phyloP scores from a whole-genome alignment of 768 basidiomycete species.

The Hortiboletus flavorubellus region DNA sequence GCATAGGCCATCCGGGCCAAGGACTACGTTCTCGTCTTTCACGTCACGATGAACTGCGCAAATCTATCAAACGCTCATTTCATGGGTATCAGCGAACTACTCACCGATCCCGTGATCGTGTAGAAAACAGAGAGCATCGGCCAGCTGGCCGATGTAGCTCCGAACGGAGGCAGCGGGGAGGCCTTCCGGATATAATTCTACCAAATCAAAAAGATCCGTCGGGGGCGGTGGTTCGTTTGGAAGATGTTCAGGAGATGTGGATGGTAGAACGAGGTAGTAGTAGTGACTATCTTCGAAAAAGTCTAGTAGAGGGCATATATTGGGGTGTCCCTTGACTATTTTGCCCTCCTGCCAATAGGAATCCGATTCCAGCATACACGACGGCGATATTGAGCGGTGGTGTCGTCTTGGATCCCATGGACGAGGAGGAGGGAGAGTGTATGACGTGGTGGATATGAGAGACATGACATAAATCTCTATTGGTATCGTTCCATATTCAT shows the following conservation, averaged over 20 bases:
- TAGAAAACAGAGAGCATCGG: constrained; percentile 85
- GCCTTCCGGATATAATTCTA: constrained; percentile 85
- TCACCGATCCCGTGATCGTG: constrained; percentile 89
- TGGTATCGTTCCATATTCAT: constrained; percentile 91
- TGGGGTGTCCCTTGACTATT: constrained; percentile 85
- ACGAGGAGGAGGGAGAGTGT: constrained; percentile 71
- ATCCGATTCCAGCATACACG: constrained; percentile 7
- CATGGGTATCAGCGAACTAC: constrained; percentile 18
- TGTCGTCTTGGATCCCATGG: constrained; percentile 79
- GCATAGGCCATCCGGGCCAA: constrained; percentile 76
- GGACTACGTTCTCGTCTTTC: constrained; percentile 95
- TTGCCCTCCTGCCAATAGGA: constrained; percentile 67
- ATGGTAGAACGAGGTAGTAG: constrained; percentile 91
- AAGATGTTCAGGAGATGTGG: constrained; percentile 56
- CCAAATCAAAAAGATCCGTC: constrained; percentile 92
- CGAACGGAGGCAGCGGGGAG: constrained; percentile 71
- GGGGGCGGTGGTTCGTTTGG: constrained; percentile 54
- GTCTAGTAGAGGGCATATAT: constrained; percentile 90
- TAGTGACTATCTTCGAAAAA: constrained; percentile 97
- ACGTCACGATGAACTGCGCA: constrained; percentile 87
- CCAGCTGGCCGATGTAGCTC: constrained; percentile 89
- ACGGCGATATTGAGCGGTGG: constrained; percentile 20
- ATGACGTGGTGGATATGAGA: constrained; percentile 76
- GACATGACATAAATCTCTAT: constrained; percentile 98
- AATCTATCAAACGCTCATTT: constrained; percentile 10